phyloP scores from a whole-genome alignment of 371 early-diverging fungal species.

The Dichotomocladium elegans region DNA sequence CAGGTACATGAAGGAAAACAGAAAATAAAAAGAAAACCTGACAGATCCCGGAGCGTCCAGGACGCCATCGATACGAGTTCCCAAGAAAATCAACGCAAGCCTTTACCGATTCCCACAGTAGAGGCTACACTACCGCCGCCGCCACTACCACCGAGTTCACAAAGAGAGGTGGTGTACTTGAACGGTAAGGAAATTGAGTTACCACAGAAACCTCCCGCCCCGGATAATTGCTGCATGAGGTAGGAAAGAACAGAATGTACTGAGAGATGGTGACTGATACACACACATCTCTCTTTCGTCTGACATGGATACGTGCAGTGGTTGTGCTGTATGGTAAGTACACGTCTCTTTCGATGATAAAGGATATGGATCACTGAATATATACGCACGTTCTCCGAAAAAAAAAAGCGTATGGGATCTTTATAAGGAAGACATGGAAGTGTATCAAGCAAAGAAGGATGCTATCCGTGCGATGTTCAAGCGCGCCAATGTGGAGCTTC shows the following conservation, averaged over 20 bases:
- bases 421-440: slow-evolving; percentile 43
- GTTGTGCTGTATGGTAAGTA: slow-evolving; percentile 42
- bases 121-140: not conserved
- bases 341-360: not conserved
- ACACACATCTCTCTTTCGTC: not conserved
- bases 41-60: not conserved
- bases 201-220: slow-evolving; percentile 27
- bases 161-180: slow-evolving; percentile 12
- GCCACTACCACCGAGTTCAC: not conserved
- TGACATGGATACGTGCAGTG: slow-evolving; percentile 15
- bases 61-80: not conserved
- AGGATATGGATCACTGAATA: not conserved
- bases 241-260: slow-evolving; percentile 6
- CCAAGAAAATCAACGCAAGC: not conserved
- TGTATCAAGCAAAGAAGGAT: slow-evolving; percentile 22
- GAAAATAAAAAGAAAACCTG: no score
- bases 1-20: no score
- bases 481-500: slow-evolving; percentile 22
- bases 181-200: slow-evolving; percentile 21
- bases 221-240: slow-evolving; percentile 49
- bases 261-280: no score
- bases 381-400: no score
- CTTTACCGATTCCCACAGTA: slow-evolving; percentile 1
- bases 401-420: slow-evolving; percentile 47
- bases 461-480: slow-evolving; percentile 20